Evolutionary conservation across 352 stramenopile species (phyloP), one percentile per base, ranked within the genome.

Genomic region (Pythium rishiriense): DNA sequence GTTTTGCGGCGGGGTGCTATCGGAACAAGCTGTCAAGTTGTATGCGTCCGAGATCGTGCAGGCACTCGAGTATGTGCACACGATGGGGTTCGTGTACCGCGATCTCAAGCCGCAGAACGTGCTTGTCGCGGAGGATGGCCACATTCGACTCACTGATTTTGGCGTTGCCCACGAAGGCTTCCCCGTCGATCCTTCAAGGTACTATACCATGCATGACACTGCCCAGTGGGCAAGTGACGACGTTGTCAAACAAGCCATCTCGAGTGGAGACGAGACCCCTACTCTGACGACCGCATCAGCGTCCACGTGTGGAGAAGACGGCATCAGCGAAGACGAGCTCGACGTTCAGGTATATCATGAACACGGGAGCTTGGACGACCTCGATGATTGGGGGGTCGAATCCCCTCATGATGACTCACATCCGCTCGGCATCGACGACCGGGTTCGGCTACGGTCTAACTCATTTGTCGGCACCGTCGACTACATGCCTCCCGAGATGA

Each of bases 401-500:
- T 42, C 19, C 1, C 31, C 37, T 10, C 24, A 24, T 4, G 60
- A 60, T 9, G 50, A 62, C 31, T 22, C 21, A 2, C 8, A 11
- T 15, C 52, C 19, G n/a, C n/a, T 42, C 2, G 49, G 84, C 9
- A 76, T 91, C 61, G 83, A 85, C 47, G 91, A 95, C 35, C 74
- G 92, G 64, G 43, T 95, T 19, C 71, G 78, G 9, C 79, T 83
- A 26, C 80, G 85, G 31, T 85, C 84, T 8, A 93, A 93, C 75
- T 93, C 86, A 11, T 87, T 95, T 65, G 83, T 86, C 0, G 86
- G 86, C 2, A 92, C 80, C 0, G 72, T 93, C 11, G 86, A 92
- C 45, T 94, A 91, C 55, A 94, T 94, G 86, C 81, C 84, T 0
- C 84, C 84, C 0, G 84, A 93, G 66, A 93, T 91, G 83, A 91